Evolutionary conservation across 1,139 yeast species (phyloP).

Genomic region (Kurtzmaniella natalensis): DNA sequence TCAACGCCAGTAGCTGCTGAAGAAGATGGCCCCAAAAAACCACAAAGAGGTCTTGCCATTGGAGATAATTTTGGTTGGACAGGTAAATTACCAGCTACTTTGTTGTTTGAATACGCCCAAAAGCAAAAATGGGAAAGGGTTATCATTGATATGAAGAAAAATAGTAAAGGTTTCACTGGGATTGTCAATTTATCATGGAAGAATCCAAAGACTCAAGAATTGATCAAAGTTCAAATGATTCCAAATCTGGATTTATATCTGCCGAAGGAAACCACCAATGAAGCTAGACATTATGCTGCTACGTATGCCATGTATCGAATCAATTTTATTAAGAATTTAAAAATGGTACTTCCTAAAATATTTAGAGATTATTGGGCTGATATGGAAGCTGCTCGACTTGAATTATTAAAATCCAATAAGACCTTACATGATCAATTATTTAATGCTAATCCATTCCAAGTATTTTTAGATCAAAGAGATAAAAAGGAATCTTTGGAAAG

Average conservation of each 20-base stretch:
- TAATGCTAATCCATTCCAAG: constrained; percentile 68
- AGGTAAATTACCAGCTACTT: constrained; percentile 85
- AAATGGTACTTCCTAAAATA: constrained; percentile 80
- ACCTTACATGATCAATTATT: constrained; percentile 49
- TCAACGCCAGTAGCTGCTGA: constrained; percentile 5
- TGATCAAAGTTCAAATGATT: constrained; percentile 52
- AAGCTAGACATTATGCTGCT: constrained; percentile 88
- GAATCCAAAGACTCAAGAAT: constrained; percentile 76
- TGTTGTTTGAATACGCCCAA: constrained; percentile 85
- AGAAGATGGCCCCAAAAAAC: constrained; percentile 22
- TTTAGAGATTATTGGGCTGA: constrained; percentile 77
- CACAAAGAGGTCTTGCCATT: constrained; percentile 39
- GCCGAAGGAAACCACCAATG: constrained; percentile 78
- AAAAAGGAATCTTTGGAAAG: constrained; percentile 36
- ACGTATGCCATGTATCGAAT: constrained; percentile 81
- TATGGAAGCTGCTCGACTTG: constrained; percentile 56
- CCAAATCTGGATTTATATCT: constrained; percentile 52
- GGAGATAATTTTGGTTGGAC: constrained; percentile 72
- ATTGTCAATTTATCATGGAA: constrained; percentile 61
- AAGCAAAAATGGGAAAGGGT: constrained; percentile 88
- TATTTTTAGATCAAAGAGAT: constrained; percentile 52
- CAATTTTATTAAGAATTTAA: constrained; percentile 75
- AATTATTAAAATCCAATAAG: constrained; percentile 41
- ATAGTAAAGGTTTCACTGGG: constrained; percentile 54
- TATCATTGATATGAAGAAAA: constrained; percentile 61